Base-by-base conservation (phyloP, 2,329 filamentous ascomycete genomes). In the Colletotrichum kahawae region DNA sequence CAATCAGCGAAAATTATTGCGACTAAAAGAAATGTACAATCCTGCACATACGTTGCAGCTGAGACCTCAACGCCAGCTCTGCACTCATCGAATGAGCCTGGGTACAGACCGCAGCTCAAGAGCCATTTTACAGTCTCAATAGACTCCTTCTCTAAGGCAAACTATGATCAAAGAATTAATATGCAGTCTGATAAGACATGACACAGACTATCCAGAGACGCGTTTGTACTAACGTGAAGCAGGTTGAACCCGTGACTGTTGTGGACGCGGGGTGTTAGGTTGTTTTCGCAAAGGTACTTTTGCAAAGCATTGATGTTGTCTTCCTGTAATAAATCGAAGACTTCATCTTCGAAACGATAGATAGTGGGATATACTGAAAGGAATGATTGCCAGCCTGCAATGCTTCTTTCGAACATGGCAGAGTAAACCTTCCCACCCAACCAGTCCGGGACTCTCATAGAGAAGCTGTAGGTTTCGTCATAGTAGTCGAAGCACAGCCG, bases 311-410 rank as follows among this genome's bases (percentile, higher is more conserved):
- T 13, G 1, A 21, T 1, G 1, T 48, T 3, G n/a, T 4, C n/a
- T 6, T 7, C 5, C 3, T 2, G n/a, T 3, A 12, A 48, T 12
- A 21, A 21, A n/a, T 48, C 1, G 5, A 12, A n/a, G 4, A 43
- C 8, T n/a, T n/a, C 2, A 1, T 6, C 5, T 7, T 12, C 5
- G 9, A 48, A 48, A 12, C 0, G 5, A 0, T 48, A 0, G 4
- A 48, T 1, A 0, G 1, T 21, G 9, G 43, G 43, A 21, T 48
- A 48, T 0, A 48, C 43, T 7, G 43, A 48, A 13, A 48, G 43
- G 0, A 48, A 21, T 10, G n/a, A 48, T 48, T 48, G n/a, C 43
- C 43, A 48, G 43, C 43, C 43, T 3, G 5, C n/a, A 4, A 48
- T 48, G 10, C 43, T 48, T 4, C 43, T n/a, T 48, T 48, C n/a